Conservation (phyloP, 2,329 filamentous ascomycete species). For the Ceratocystis smalleyi region DNA sequence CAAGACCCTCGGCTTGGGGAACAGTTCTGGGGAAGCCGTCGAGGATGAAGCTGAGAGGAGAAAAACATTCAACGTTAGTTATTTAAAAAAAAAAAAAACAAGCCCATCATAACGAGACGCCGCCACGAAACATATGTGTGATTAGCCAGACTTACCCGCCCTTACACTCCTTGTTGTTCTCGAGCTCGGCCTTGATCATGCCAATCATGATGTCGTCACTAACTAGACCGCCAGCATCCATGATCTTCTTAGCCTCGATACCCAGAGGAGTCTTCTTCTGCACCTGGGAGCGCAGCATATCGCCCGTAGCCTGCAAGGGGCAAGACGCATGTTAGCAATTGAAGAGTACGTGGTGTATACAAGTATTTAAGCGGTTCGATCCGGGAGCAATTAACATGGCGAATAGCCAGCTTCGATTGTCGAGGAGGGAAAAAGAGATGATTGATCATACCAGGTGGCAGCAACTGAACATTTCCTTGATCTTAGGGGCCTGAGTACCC, state of each 20-base stretch:
- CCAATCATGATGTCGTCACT: slow-evolving; percentile 98
- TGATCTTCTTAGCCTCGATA: slow-evolving; percentile 98
- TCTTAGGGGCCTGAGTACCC: slow-evolving; percentile 93
- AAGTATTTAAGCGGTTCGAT: neutral
- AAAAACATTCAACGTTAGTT: neutral
- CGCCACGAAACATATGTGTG: no score
- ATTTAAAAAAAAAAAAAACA: neutral
- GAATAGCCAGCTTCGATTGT: neutral
- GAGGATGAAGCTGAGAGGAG: slow-evolving; percentile 67
- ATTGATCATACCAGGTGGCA: slow-evolving; percentile 72
- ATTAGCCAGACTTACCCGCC: slow-evolving; percentile 57
- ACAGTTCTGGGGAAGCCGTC: slow-evolving; percentile 97
- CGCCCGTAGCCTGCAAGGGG: slow-evolving; percentile 65
- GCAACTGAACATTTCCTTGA: slow-evolving; percentile 95
- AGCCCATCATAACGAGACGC: no score
- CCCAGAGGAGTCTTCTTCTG: slow-evolving; percentile 92
- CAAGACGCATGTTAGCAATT: slow-evolving; percentile 5
- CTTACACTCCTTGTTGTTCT: slow-evolving; percentile 87
- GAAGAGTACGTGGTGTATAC: slow-evolving; percentile 16
- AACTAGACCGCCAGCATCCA: slow-evolving; percentile 94
- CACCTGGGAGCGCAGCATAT: slow-evolving; percentile 98
- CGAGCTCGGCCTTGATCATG: slow-evolving; percentile 97
- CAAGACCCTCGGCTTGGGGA: slow-evolving; percentile 83
- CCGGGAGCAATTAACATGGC: neutral
- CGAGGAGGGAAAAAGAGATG: neutral